Evolutionary conservation across 139 green algal species (phyloP).

Genomic region (Closterium sp.): DNA sequence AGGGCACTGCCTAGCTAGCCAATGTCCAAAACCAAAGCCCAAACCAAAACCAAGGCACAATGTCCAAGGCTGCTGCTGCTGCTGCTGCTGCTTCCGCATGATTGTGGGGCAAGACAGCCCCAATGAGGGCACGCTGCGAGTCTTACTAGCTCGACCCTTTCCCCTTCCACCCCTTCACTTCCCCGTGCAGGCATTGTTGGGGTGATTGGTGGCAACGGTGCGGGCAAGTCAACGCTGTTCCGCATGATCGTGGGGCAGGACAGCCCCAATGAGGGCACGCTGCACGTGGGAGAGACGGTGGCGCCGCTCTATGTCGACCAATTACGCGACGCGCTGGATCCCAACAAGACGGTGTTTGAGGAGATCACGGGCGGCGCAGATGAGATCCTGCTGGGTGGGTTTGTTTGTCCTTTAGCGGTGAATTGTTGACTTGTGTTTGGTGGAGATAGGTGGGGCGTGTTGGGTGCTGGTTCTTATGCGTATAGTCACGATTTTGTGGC

Average conservation of each 20-base stretch:
- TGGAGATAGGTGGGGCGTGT: background rate
- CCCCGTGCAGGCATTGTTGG: constrained; percentile 60
- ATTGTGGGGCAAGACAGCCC: too few species aligned
- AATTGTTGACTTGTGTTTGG: background rate
- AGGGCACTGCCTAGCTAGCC: too few species aligned
- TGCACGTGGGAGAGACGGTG: constrained; percentile 73
- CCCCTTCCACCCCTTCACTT: too few species aligned
- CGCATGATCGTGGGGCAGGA: too few species aligned
- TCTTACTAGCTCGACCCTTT: too few species aligned
- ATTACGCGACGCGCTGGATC: constrained; percentile 66
- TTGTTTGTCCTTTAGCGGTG: background rate
- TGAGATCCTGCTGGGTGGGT: constrained; percentile 22
- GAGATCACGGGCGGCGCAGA: constrained; percentile 48
- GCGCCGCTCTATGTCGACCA: constrained; percentile 80
- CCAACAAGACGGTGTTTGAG: constrained; percentile 69
- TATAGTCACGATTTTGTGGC: too few species aligned
- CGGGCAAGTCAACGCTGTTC: constrained; percentile 58
- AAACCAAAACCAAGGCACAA: too few species aligned
- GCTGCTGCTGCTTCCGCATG: too few species aligned
- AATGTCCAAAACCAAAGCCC: too few species aligned
- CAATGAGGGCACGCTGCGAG: too few species aligned
- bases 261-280: too few species aligned
- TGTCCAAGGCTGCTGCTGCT: too few species aligned
- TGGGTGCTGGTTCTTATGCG: background rate
- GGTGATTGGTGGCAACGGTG: constrained; percentile 81